Evolutionary conservation across 2,329 filamentous ascomycete species (phyloP), one percentile per base, ranked within the genome.

Genomic region (Graphilbum sp.): DNA sequence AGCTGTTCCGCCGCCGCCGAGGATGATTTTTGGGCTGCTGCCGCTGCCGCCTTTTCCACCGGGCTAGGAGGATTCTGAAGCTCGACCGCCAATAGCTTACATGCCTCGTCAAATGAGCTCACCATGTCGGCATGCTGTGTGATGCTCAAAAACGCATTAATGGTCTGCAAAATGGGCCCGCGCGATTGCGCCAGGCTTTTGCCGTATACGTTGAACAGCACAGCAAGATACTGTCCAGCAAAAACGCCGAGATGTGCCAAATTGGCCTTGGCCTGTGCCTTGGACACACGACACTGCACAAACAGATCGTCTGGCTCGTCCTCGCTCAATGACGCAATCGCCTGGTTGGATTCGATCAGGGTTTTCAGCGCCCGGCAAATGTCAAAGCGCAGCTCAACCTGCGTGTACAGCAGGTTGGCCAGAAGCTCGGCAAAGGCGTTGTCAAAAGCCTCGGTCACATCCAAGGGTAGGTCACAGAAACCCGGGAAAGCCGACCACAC

Each of bases 131-230:
- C 55, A 12, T 64, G 68, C 1, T 84, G 80, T 0, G 85, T 84
- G 49, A 96, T 82, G 62, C 87, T 93, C 41, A 98, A 63, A 58
- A 87, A 96, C 5, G 85, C 77, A 58, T 96, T 95, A 62, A 96
- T 90, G 44, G 87, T 94, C 54, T 88, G 83, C 25, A 98, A 65
- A 38, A 98, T 90, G 17, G 83, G 85, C 0, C 85, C 87, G 48
- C 90, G 73, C 51, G 84, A 90, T 52, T 95, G 85, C 3, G 90
- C 88, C 20, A 98, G 67, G 1, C 90, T 98, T 57, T 95, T 83
- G 46, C 83, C 94, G 62, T 98, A 98, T 33, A 98, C 88, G 54
- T 98, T 98, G 67, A 98, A 96, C n/a, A 98, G 64, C 1, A 96
- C 88, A 7, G 90, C 87, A 32, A 98, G 72, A 59, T 98, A 72